phyloP scores from a whole-genome alignment of 225 moss, liverwort and hornwort species.

The Thuidium tamariscinum region DNA sequence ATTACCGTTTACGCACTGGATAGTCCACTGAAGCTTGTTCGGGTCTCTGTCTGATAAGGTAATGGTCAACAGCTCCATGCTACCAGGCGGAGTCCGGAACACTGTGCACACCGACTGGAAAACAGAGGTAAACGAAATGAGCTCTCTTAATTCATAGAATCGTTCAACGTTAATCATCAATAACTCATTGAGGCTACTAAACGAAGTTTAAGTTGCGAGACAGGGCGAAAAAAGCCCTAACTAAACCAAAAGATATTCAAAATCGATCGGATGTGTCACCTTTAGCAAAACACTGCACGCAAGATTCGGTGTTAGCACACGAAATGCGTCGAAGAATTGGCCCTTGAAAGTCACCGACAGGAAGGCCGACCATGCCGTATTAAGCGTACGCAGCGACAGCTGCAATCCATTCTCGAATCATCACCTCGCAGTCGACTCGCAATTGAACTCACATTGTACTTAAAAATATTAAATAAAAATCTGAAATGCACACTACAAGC shows the following conservation, averaged over 20 bases:
- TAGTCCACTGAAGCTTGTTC: conserved; percentile 80
- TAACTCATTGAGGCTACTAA: not conserved
- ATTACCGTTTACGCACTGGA: conserved; percentile 79
- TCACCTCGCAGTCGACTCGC: not conserved
- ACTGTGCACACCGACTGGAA: conserved; percentile 85
- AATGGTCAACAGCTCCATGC: conserved; percentile 77
- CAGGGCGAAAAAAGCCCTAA: not conserved
- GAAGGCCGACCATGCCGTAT: conserved; percentile 81
- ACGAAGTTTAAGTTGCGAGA: not conserved
- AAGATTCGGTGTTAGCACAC: conserved; percentile 33
- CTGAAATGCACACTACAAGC: not conserved
- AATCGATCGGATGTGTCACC: conserved; percentile 25
- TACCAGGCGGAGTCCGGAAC: conserved; percentile 83
- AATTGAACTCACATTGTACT: not conserved
- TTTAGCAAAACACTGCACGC: conserved; percentile 87
- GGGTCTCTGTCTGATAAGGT: conserved; percentile 52
- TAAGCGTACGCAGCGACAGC: conserved; percentile 77
- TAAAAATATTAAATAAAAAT: not conserved
- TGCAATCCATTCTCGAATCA: conserved; percentile 17
- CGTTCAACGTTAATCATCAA: not conserved
- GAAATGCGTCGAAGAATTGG: conserved; percentile 74
- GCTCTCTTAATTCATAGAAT: not conserved
- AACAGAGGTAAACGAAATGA: not conserved
- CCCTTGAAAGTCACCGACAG: conserved; percentile 78
- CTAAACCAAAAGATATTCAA: not conserved